Percentiles rank a stretch among this genome's conserved stretches.
These are phyloP conservation scores for Phytophthora hibernalis DNA, from an alignment of 352 stramenopile genomes.

Conservation along the genomic window DNA sequence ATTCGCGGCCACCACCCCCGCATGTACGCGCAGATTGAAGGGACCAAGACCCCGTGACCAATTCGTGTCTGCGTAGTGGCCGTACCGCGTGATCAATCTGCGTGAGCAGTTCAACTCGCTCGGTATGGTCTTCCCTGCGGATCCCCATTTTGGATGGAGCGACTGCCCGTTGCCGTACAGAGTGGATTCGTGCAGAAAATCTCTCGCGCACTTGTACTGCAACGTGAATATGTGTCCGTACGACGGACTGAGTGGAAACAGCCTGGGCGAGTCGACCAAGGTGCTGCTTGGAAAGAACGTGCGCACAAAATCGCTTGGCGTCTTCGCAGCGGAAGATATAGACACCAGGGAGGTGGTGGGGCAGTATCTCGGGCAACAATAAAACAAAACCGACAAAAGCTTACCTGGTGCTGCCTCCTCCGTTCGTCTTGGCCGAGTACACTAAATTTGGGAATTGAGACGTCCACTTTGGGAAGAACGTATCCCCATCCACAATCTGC, in stretches of 20 bases:
- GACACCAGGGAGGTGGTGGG: constrained; percentile 4
- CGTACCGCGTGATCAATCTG: not conserved
- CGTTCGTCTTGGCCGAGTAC: constrained; percentile 41
- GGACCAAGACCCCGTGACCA: too few relatives aligned
- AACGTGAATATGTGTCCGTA: constrained; percentile 11
- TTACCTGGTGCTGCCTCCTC: constrained; percentile 32
- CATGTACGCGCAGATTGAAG: too few relatives aligned
- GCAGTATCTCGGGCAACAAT: constrained; percentile 2
- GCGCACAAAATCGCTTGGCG: not conserved
- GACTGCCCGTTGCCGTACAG: too few relatives aligned
- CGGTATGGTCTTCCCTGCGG: not conserved
- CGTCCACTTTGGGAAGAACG: constrained; percentile 70
- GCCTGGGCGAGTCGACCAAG: not conserved
- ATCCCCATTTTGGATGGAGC: too few relatives aligned
- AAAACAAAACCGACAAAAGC: too few relatives aligned
- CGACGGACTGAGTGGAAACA: constrained; percentile 4
- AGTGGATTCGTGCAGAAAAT: not conserved
- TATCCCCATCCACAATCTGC: constrained; percentile 51
- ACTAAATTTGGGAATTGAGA: constrained; percentile 42
- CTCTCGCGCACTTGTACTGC: not conserved
- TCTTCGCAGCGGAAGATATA: constrained; percentile 12
- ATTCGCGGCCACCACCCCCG: too few relatives aligned
- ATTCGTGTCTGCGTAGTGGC: too few relatives aligned
- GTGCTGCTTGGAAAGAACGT: too few relatives aligned
- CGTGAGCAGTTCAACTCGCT: constrained; percentile 11